Evolutionary conservation across 208 protist genomes (phyloP), one percentile per base, ranked within the genome.

Genomic region (Crithidia sp.): DNA sequence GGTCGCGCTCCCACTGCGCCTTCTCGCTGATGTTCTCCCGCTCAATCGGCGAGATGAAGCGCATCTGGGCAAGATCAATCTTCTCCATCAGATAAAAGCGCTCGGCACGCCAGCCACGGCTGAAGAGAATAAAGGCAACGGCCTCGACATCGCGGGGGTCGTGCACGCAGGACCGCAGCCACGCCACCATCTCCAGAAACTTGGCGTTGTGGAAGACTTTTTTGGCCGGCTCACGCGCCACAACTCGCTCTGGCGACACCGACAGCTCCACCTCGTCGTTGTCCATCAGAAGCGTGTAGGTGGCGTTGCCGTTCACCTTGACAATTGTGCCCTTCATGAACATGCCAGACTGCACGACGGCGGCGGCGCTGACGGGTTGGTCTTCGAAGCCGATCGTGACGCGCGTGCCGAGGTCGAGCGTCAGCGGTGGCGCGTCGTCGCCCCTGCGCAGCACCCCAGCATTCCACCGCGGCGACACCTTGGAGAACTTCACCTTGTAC

Each of bases 41-140:
- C 64, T 83, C 73, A 40, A 76, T 68, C 8, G 64, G 7, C 13
- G 71, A 71, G 50, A 87, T 69, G 49, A 89, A 89, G 16, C 59
- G 53, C 47, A 90, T 53, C 67, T 77, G 50, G 43, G 82, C 39
- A 14, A 96, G 80, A 77, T 96, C 92, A 2, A 71, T 77, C 70
- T 83, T 85, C 66, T 94, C 87, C n/a, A 95, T 78, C 17, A 95
- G 73, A 57, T 89, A 93, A 17, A 94, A 58, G 37, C 82, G 80
- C 76, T 93, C 85, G 56, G 84, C 85, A 9, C 91, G 83, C 91
- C 91, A 96, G 17, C 91, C 91, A 53, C 87, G 85, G 43, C 84
- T 79, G 75, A 85, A 96, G 52, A 96, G 87, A 59, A 94, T 88
- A 58, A 86, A 86, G 41, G 89, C 84, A 2, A 85, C 83, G 45